Base-by-base conservation (phyloP, 2,329 filamentous ascomycete genomes). In the Kalmusia sp. region DNA sequence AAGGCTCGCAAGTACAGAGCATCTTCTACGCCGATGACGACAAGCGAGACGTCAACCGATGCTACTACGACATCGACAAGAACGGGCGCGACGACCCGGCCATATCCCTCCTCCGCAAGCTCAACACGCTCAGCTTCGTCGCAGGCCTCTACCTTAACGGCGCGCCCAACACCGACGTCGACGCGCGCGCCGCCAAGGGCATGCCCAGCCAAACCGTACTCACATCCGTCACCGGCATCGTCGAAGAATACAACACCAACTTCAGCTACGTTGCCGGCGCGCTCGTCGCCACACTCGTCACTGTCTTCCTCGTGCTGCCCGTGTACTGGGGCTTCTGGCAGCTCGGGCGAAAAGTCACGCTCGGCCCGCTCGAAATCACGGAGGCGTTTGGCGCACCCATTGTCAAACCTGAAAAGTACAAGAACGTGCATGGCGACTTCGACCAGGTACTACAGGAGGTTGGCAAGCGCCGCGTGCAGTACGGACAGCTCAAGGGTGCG, bases 291-390 rank as follows among this genome's bases (percentile, higher is more conserved):
- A 69, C 64, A 9, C 40, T 74, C 28, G 39, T 67, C 40, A 72
- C 68, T n/a, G 55, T 74, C 3, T 24, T 71, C 27, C 62, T 63
- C 53, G 68, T 74, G 0, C 54, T 71, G 1, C 68, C 70, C n/a
- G 64, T 66, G 1, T 74, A 70, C 61, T 73, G 61, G 61, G 68
- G 69, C 14, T 75, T 67, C 62, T 74, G 70, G 72, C 57, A 73
- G 28, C 65, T 74, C 0, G 71, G 70, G 1, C 68, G 72, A 43
- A 66, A 70, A 33, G 69, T 73, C 7, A 69, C 71, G 4, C 59
- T 75, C 0, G 65, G 64, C 12, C 72, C 72, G 5, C 64, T 75
- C 1, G 71, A 73, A 44, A 75, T 75, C 27, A 69, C 69, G 1
- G 64, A 72, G 19, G 70, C 70, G 1, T 73, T 73, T 47, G 64